Percentiles rank a stretch among this genome's conserved stretches.
phyloP scores from a whole-genome alignment of 371 early-diverging fungal genomes.

The Mortierella sp. region DNA sequence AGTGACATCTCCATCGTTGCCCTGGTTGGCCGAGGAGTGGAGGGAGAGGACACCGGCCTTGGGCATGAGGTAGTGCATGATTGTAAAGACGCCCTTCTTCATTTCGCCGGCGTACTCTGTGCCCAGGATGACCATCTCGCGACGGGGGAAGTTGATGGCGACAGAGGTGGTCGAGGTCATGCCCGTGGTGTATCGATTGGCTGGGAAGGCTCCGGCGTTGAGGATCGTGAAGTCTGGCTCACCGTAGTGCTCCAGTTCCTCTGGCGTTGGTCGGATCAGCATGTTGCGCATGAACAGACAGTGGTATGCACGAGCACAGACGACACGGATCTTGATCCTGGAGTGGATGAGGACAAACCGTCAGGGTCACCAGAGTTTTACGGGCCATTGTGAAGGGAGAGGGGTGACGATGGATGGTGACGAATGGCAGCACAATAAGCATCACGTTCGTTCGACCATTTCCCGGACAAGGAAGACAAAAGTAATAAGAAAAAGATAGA shows the following conservation, averaged over 20 bases:
- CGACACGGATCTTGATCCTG: constrained; percentile 90
- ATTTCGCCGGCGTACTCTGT: constrained; percentile 99
- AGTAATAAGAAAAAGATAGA: neutral
- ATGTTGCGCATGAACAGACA: constrained; percentile 97
- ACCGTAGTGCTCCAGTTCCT: constrained; percentile 91
- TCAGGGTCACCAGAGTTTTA: neutral
- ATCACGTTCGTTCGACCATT: neutral
- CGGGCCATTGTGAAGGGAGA: neutral
- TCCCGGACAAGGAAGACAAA: too few species aligned
- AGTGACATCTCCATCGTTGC: constrained; percentile 92
- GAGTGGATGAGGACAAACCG: neutral
- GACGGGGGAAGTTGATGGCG: constrained; percentile 87
- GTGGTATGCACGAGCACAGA: constrained; percentile 96
- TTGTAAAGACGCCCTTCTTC: constrained; percentile 98
- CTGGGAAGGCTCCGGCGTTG: constrained; percentile 97
- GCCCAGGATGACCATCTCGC: constrained; percentile 92
- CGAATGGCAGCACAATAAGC: neutral
- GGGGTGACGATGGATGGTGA: neutral
- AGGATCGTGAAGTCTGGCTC: constrained; percentile 97
- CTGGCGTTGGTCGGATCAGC: constrained; percentile 93
- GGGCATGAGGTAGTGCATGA: constrained; percentile 99
- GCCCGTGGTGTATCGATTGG: constrained; percentile 95
- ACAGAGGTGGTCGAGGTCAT: constrained; percentile 96
- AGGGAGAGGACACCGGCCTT: constrained; percentile 96
- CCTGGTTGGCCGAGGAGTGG: constrained; percentile 97